phyloP scores from a whole-genome alignment of 2,329 filamentous ascomycete genomes.

The Aspergillus pseudonomiae region DNA sequence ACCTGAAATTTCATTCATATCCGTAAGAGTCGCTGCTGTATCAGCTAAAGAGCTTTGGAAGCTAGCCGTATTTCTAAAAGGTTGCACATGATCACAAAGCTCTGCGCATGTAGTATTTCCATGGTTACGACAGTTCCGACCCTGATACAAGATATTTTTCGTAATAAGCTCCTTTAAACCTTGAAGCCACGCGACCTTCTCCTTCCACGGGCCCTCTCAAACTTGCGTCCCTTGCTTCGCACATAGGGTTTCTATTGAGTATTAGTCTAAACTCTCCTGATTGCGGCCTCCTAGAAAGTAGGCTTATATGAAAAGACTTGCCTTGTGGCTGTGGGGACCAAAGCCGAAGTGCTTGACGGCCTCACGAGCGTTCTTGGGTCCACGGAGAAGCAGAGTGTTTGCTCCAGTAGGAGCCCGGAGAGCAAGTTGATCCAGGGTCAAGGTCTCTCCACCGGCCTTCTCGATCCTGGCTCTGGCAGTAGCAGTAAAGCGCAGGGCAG shows the following conservation, averaged over 20 bases:
- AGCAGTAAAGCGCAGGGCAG: slow-evolving; percentile 94
- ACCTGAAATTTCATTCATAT: slow-evolving; percentile 14
- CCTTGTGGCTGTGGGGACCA: slow-evolving; percentile 97
- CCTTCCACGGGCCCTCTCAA: slow-evolving; percentile 98
- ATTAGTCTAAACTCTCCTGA: slow-evolving; percentile 16
- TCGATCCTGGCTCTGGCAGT: slow-evolving; percentile 91
- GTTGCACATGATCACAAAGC: slow-evolving; percentile 1
- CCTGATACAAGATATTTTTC: slow-evolving; percentile 7
- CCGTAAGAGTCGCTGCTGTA: slow-evolving; percentile 9
- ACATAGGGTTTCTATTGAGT: slow-evolving; percentile 84
- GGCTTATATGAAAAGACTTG: slow-evolving; percentile 46
- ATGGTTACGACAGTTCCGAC: slow-evolving; percentile 8
- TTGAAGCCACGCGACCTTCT: slow-evolving; percentile 99
- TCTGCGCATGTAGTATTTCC: slow-evolving; percentile 3
- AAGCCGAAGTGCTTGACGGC: slow-evolving; percentile 99
- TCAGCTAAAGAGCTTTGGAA: slow-evolving; percentile 3
- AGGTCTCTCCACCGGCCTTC: slow-evolving; percentile 89
- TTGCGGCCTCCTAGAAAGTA: no score
- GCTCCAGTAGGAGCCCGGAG: slow-evolving; percentile 91
- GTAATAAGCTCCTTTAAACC: slow-evolving; percentile 68
- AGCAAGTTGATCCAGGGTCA: slow-evolving; percentile 97
- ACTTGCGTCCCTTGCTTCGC: slow-evolving; percentile 99
- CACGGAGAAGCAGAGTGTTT: slow-evolving; percentile 96
- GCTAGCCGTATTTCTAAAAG: background rate
- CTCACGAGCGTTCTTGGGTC: slow-evolving; percentile 97